These are phyloP conservation scores for Pulveroboletus sp. DNA, from an alignment of 768 basidiomycete species.

Conservation along the genomic window DNA sequence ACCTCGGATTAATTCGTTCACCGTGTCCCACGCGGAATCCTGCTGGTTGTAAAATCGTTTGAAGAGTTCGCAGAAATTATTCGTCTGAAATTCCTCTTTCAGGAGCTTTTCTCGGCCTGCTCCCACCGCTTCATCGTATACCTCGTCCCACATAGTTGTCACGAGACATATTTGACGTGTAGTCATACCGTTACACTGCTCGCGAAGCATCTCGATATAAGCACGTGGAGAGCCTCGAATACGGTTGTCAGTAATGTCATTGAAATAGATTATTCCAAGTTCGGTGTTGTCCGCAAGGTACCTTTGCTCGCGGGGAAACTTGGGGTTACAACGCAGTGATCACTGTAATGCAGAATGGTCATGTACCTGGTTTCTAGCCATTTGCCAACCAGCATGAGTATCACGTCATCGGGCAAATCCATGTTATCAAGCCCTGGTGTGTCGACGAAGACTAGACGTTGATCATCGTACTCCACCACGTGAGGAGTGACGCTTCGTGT, in stretches of 20 bases:
- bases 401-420: neutral
- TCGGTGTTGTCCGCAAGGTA: neutral
- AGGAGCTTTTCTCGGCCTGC: neutral
- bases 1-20: neutral
- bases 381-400: conserved; percentile 1
- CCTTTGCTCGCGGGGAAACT: too few species aligned
- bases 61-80: neutral
- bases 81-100: neutral
- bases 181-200: neutral
- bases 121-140: neutral
- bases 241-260: conserved; percentile 4
- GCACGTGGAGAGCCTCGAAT: neutral
- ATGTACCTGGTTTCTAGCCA: neutral
- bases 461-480: neutral
- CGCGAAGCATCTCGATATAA: conserved; percentile 3
- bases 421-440: conserved; percentile 7
- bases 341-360: neutral
- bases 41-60: conserved; percentile 3
- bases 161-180: conserved; percentile 2
- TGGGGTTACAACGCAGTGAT: too few species aligned
- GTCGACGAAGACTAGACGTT: conserved; percentile 1
- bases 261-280: conserved; percentile 5
- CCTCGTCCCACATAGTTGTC: conserved; percentile 12
- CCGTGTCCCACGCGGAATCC: neutral
- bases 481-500: neutral